Conservation (phyloP, 73 alveolate genomes). For the Effrenium voratum region DNA sequence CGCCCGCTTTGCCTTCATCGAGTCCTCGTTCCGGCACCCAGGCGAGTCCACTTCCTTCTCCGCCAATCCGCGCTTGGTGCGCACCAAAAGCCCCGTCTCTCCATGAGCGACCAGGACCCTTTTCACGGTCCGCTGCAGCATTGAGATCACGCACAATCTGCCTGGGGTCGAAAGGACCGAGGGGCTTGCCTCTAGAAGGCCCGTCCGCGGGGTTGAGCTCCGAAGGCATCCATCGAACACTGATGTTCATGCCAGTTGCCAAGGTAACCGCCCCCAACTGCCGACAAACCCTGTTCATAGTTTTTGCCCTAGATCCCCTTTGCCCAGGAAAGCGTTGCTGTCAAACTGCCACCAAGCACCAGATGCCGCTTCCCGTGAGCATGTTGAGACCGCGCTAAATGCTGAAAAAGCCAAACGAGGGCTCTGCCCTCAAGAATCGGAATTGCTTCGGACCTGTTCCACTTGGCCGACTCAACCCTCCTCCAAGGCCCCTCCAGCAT, state of each 20-base stretch:
- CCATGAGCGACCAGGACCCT: no score
- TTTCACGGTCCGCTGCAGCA: no score
- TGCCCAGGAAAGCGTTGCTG: not conserved
- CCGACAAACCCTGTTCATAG: not conserved
- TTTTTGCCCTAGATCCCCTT: slow-evolving; percentile 22
- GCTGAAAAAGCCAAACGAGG: not conserved
- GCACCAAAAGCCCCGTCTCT: no score
- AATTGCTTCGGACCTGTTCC: slow-evolving; percentile 11
- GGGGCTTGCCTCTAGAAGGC: slow-evolving; percentile 6
- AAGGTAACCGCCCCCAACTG: slow-evolving; percentile 9
- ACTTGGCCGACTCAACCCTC: not conserved
- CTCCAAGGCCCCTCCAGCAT: not conserved
- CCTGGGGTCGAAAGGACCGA: no score
- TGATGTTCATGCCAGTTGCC: not conserved
- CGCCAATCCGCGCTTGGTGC: no score
- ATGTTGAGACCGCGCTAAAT: not conserved
- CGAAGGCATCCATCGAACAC: slow-evolving; percentile 32
- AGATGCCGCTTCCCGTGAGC: slow-evolving; percentile 1
- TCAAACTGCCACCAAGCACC: not conserved
- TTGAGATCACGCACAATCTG: no score
- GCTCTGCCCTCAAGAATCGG: slow-evolving; percentile 42
- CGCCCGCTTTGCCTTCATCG: not conserved
- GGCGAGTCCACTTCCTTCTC: not conserved
- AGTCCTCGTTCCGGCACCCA: not conserved
- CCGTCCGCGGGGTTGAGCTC: slow-evolving; percentile 42